Evolutionary conservation across 768 basidiomycete genomes (phyloP), one percentile per base, ranked within the genome.

Genomic region (Kwoniella sp.): DNA sequence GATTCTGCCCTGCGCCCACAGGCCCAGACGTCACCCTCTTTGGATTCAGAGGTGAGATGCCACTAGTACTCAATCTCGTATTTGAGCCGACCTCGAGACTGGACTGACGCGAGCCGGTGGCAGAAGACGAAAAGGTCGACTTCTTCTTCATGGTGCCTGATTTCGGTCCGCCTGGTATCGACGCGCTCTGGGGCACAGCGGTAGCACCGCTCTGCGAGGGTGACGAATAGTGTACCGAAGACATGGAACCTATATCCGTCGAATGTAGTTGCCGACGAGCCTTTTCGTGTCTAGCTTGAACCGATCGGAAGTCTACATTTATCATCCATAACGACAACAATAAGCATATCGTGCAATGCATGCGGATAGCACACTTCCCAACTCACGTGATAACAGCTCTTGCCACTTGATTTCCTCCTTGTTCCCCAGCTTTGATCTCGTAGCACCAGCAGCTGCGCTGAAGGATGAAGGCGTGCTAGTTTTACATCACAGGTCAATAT

Each of bases 391-490:
- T 11, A 98, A 85, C 0, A 99, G 85, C 66, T 98, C 96, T 75
- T 89, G 88, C 96, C 96, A 99, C 78, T 96, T 97, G 78, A 99
- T 96, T 58, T 96, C 93, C 48, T 91, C 93, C 26, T 90, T 86
- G 2, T 85, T 84, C 30, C 87, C 83, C 0, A 88, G 75, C 79
- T 95, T 95, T 2, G 92, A 89, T 25, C 92, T 87, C 22, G 87
- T 83, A 1, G 87, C 76, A 11, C 68, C 63, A 9, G 73, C 58
- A 57, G 60, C 65, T 23, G 71, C 59, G n/a, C 64, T 55, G 61
- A 70, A 73, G n/a, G 65, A 69, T n/a, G 45, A 51, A 15, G 61
- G 13, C 2, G 60, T 57, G 45, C 54, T 59, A 31, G 31, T 4
- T 54, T 31, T n/a, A 25, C 7, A n/a, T 34, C 29, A 37, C 15